Evolutionary conservation across 805 yeast species (phyloP), one percentile per base, ranked within the genome.

Genomic region (Teunomyces kruisii): DNA sequence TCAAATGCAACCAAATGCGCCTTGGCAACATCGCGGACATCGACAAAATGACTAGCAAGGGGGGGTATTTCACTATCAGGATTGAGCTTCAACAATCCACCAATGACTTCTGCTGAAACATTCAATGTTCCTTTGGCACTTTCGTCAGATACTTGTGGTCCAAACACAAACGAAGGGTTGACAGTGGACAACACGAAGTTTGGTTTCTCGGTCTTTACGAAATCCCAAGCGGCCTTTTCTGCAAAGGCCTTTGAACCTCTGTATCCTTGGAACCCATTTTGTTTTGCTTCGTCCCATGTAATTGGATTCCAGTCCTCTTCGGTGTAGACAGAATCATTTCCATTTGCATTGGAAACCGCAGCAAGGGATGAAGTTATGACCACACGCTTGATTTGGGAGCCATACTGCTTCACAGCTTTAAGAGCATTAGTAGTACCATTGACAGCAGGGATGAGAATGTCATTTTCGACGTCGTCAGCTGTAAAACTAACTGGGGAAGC

Each of bases 401-500:
- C 79, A 44, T 58, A 58, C n/a, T 60, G 53, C 50, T 67, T 59
- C 15, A 79, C 74, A 0, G 87, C 79, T 32, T 63, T 56, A 42
- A 83, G 59, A n/a, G 80, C 74, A 52, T 77, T 71, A 47, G 64
- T 65, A 19, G 84, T 80, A 28, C 85, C 86, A 14, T 70, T 58
- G 4, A 79, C 62, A 1, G 86, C 85, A 3, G 88, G 87, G 17
- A 59, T 67, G 46, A 81, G 62, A 43, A 81, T 64, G 15, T 78
- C 83, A 40, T 74, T 72, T 46, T 75, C 83, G 29, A 74, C 65
- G 48, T 73, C 68, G 10, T 67, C 60, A 15, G 69, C 61, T 9
- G 72, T 68, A 56, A 72, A 74, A 17, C 70, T 64, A 56, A 76
- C 76, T 10, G 87, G 86, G 10, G 84, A 75, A 2, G 88, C 87